Evolutionary conservation across 2,329 filamentous ascomycete species (phyloP).

Genomic region (Chaetomium sp.): DNA sequence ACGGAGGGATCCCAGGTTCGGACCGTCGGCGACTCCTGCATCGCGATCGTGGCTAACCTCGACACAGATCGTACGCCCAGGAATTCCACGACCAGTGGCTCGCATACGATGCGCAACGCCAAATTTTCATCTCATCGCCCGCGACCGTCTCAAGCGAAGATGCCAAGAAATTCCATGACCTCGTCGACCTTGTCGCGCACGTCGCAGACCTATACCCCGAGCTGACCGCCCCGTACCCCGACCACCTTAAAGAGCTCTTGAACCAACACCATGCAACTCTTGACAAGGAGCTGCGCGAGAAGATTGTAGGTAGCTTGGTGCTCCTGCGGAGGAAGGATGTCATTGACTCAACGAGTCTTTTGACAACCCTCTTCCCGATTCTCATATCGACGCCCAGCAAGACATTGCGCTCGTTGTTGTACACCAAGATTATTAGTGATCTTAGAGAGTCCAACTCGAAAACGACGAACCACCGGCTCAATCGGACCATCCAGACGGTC

Average conservation of each 20-base stretch:
- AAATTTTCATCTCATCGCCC: slow-evolving; percentile 84
- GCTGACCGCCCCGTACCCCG: slow-evolving; percentile 68
- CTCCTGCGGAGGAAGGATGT: slow-evolving; percentile 86
- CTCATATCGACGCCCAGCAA: slow-evolving; percentile 85
- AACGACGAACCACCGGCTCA: slow-evolving; percentile 83
- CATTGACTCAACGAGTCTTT: slow-evolving; percentile 73
- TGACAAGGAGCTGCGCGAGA: slow-evolving; percentile 81
- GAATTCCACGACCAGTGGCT: slow-evolving; percentile 55
- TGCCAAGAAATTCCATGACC: slow-evolving; percentile 77
- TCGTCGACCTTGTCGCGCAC: slow-evolving; percentile 90
- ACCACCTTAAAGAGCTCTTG: slow-evolving; percentile 75
- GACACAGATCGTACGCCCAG: slow-evolving; percentile 69
- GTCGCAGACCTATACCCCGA: slow-evolving; percentile 89
- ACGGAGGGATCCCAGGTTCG: slow-evolving; percentile 71
- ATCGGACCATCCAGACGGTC: slow-evolving; percentile 86
- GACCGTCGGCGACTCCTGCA: slow-evolving; percentile 11
- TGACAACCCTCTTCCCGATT: slow-evolving; percentile 92
- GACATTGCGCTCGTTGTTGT: slow-evolving; percentile 74
- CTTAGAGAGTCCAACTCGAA: slow-evolving; percentile 83
- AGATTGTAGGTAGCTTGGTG: slow-evolving; percentile 85
- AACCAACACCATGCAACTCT: slow-evolving; percentile 75
- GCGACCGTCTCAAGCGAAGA: slow-evolving; percentile 70
- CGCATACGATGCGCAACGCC: slow-evolving; percentile 55
- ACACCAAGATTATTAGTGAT: slow-evolving; percentile 84
- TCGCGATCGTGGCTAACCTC: not conserved